Conservation (phyloP, 768 basidiomycete species). For the Calocera viscosa region DNA sequence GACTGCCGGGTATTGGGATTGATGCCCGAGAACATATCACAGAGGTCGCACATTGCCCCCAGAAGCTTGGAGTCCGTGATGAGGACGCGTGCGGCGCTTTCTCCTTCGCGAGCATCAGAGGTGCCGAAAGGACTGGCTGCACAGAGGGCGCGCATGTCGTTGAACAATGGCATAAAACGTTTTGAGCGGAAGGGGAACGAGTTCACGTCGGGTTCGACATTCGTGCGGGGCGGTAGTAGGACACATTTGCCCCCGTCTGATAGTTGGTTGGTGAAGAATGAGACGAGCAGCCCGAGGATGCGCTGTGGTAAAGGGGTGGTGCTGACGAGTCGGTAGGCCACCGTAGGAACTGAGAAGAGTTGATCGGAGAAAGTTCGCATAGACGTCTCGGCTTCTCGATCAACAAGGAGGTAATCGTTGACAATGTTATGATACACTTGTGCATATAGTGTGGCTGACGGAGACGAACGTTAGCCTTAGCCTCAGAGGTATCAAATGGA, state of each 20-base stretch:
- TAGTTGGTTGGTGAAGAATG: slow-evolving; percentile 90
- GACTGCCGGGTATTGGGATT: slow-evolving; percentile 80
- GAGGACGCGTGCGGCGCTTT: slow-evolving; percentile 11
- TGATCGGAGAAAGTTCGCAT: slow-evolving; percentile 89
- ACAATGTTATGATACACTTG: slow-evolving; percentile 75
- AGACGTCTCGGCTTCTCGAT: slow-evolving; percentile 88
- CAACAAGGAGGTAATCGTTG: slow-evolving; percentile 81
- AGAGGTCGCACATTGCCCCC: slow-evolving; percentile 53
- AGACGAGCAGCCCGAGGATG: slow-evolving; percentile 68
- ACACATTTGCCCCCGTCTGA: slow-evolving; percentile 47
- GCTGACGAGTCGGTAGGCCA: slow-evolving; percentile 64
- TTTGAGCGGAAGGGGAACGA: slow-evolving; percentile 84
- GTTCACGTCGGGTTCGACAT: slow-evolving; percentile 55
- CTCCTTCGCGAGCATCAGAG: not conserved
- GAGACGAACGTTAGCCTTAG: slow-evolving; percentile 16
- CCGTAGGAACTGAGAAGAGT: slow-evolving; percentile 81
- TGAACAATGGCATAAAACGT: slow-evolving; percentile 90
- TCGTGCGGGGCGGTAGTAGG: slow-evolving; percentile 26
- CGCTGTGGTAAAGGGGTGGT: slow-evolving; percentile 61
- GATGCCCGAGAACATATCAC: slow-evolving; percentile 84
- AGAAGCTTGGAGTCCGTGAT: slow-evolving; percentile 69
- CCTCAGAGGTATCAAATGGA: not conserved
- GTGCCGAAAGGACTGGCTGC: slow-evolving; percentile 37
- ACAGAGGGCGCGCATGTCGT: slow-evolving; percentile 74
- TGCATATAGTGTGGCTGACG: slow-evolving; percentile 66